These are phyloP conservation scores for Gigaspora rosea DNA, from an alignment of 192 early-diverging fungal genomes.

Conservation along the genomic window DNA sequence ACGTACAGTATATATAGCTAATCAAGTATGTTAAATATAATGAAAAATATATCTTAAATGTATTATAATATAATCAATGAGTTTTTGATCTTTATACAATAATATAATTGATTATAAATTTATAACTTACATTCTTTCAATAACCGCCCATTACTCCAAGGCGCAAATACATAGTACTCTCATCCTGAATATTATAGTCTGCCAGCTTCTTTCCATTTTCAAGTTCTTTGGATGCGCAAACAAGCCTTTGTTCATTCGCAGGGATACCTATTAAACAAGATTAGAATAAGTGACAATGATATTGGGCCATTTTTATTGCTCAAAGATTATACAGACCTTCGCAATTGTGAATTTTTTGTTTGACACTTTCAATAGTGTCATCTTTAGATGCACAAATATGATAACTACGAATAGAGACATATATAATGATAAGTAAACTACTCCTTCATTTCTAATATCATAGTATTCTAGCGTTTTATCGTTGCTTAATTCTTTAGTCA, in stretches of 20 bases:
- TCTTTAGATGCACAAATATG: constrained; percentile 78
- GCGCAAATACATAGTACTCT: background rate
- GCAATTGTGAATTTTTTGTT: constrained; percentile 64
- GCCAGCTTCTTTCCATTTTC: background rate
- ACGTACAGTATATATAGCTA: no score
- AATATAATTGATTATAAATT: no score
- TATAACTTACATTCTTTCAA: background rate
- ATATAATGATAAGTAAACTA: background rate
- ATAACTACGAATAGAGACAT: constrained; percentile 48
- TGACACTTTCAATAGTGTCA: constrained; percentile 74
- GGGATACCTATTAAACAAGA: background rate
- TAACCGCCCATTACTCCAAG: background rate
- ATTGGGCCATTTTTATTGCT: no score
- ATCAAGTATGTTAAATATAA: no score
- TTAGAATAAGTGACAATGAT: background rate
- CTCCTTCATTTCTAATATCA: background rate
- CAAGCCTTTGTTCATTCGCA: background rate
- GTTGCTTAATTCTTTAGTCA: background rate
- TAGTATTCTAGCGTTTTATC: background rate
- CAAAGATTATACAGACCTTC: constrained; percentile 1
- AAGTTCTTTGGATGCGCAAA: background rate
- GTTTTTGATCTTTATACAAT: no score
- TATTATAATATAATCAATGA: no score
- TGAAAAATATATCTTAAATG: no score
- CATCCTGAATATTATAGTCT: background rate